These are phyloP conservation scores for Cyclotella kingstonii DNA, from an alignment of 108 stramenopile genomes.

Conservation along the genomic window DNA sequence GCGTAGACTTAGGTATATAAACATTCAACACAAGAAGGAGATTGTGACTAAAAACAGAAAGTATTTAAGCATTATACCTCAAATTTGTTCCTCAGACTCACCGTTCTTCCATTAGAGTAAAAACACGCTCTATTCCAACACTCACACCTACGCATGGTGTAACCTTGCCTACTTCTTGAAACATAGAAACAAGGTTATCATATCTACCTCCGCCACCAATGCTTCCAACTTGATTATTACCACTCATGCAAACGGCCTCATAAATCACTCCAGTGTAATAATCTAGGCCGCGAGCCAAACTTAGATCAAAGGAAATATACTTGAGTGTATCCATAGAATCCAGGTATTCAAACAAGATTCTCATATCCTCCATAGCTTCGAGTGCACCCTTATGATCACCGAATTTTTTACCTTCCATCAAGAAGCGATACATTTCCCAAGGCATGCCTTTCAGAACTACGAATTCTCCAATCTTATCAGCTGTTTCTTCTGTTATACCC, in stretches of 20 bases:
- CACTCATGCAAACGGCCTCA: slow-evolving; percentile 84
- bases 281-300: slow-evolving; percentile 88
- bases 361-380: slow-evolving; percentile 82
- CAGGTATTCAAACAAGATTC: slow-evolving; percentile 84
- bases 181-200: slow-evolving; percentile 93
- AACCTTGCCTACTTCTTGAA: slow-evolving; percentile 72
- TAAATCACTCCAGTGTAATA: slow-evolving; percentile 97
- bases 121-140: slow-evolving; percentile 92
- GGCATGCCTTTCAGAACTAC: slow-evolving; percentile 71
- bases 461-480: slow-evolving; percentile 85
- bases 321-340: slow-evolving; percentile 82
- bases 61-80: not conserved
- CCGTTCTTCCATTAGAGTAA: slow-evolving; percentile 89
- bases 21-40: not conserved
- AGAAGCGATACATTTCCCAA: slow-evolving; percentile 62
- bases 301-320: slow-evolving; percentile 78
- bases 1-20: slow-evolving; percentile 25
- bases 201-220: slow-evolving; percentile 93
- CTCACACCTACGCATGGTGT: slow-evolving; percentile 91
- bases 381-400: slow-evolving; percentile 69
- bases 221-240: slow-evolving; percentile 80
- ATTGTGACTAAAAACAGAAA: slow-evolving; percentile 3
- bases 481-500: slow-evolving; percentile 74
- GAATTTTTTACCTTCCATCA: slow-evolving; percentile 60
- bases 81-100: slow-evolving; percentile 14